Conservation (phyloP, 306 rosid genomes). For the Gastrolobium bilobum region DNA sequence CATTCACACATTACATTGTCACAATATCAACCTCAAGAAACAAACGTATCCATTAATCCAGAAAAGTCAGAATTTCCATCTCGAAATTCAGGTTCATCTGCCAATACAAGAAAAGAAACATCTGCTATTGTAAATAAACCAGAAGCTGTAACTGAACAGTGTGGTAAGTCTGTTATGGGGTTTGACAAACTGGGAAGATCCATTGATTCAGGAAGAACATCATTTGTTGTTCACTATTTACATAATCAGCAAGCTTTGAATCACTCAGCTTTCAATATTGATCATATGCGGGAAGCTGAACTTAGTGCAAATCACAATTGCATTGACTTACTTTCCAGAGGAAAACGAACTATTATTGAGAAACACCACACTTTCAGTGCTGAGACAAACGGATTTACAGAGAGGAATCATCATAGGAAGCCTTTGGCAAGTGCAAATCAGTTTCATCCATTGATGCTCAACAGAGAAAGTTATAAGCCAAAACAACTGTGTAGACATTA, state of each 20-base stretch:
- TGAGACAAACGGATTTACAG: slow-evolving; percentile 29
- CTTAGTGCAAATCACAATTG: slow-evolving; percentile 17
- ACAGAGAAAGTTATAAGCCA: slow-evolving; percentile 41
- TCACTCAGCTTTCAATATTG: background rate
- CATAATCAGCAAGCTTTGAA: slow-evolving; percentile 45
- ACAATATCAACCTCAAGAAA: slow-evolving; percentile 42
- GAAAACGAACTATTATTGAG: slow-evolving; percentile 6
- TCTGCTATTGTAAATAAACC: slow-evolving; percentile 31
- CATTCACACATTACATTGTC: slow-evolving; percentile 43
- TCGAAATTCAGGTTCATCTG: slow-evolving; percentile 25
- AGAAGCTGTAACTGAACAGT: background rate
- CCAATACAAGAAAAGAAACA: background rate
- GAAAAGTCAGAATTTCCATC: slow-evolving; percentile 43
- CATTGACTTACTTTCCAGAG: slow-evolving; percentile 25
- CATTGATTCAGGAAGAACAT: slow-evolving; percentile 28
- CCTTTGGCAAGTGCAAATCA: slow-evolving; percentile 54
- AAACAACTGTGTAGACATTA: slow-evolving; percentile 68
- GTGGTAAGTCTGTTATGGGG: background rate
- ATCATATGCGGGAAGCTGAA: slow-evolving; percentile 1
- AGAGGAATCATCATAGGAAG: slow-evolving; percentile 32
- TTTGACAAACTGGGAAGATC: background rate
- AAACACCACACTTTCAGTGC: slow-evolving; percentile 9
- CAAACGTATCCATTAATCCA: background rate
- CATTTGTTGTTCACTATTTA: background rate
- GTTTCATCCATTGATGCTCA: background rate